Conservation (phyloP, 257 asterid species). For the Avicennia marina region DNA sequence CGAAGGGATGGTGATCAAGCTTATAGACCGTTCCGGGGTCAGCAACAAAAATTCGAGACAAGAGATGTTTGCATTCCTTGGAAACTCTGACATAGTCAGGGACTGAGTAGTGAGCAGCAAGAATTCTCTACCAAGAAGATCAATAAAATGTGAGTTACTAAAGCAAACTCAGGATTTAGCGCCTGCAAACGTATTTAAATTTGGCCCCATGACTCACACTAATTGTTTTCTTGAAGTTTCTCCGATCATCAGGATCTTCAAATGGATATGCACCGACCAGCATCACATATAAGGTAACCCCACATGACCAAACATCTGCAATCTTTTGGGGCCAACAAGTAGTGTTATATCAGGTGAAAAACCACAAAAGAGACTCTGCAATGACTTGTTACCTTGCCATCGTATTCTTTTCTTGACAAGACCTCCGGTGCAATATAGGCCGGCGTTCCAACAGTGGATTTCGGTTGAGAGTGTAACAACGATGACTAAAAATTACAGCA, state of each 20-base stretch:
- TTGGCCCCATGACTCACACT: too few species aligned
- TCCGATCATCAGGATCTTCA: conserved; percentile 88
- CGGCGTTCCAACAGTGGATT: conserved; percentile 89
- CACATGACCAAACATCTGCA: conserved; percentile 99
- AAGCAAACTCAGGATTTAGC: too few species aligned
- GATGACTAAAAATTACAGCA: conserved; percentile 47
- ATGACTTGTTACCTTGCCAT: conserved; percentile 82
- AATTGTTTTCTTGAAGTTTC: conserved; percentile 82
- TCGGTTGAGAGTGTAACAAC: conserved; percentile 82
- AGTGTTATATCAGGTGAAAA: too few species aligned
- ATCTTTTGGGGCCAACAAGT: conserved; percentile 35
- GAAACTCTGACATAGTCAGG: conserved; percentile 81
- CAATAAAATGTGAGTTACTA: too few species aligned
- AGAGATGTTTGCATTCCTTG: conserved; percentile 68
- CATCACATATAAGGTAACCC: conserved; percentile 94
- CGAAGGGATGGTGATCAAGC: too few species aligned
- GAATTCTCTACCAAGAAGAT: conserved; percentile 53
- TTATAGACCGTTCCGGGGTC: conserved; percentile 77
- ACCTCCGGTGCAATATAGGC: conserved; percentile 95
- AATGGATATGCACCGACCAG: conserved; percentile 92
- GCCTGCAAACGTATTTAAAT: too few species aligned
- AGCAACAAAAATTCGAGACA: conserved; percentile 72
- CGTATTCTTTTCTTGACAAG: conserved; percentile 68
- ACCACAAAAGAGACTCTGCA: too few species aligned
- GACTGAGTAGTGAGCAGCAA: conserved; percentile 80